Base-by-base conservation (phyloP, 1,284 basidiomycete genomes). In the Ustilago shanxiensis region DNA sequence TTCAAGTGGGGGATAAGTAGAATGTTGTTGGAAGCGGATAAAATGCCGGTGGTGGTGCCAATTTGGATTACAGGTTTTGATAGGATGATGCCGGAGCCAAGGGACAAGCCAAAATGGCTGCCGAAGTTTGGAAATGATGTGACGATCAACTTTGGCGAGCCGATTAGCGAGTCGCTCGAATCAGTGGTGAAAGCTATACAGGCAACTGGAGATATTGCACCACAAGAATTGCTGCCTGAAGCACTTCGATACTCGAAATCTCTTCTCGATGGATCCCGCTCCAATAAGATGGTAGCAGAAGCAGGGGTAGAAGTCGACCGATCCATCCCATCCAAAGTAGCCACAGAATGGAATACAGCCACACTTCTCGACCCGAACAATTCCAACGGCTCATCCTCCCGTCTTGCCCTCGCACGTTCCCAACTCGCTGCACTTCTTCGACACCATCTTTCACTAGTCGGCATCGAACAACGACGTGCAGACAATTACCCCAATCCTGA, bases 1-100 rank as follows among this genome's bases (percentile, higher is more conserved):
- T 98, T 99, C 87, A 97, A 97, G 88, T 99, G 96, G 97, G 97
- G 96, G 65, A 89, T 98, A 91, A 94, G 85, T 86, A 93, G 92
- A 28, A 66, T 79, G 58, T 41, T 79, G 26, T 72, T 81, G 54
- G 81, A 82, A 41, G 60, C 77, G 14, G 47, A 58, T 22, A 41
- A 24, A 6, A 20, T 57, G 33, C 95, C 96, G 0, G 87, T 91
- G n/a, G 91, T 98, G 63, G 91, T 98, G 64, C 96, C 96, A 1
- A 94, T 98, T 89, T 98, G 94, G 93, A 89, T 98, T 22, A 91
- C 92, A 5, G 94, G 91, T 5, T 82, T 86, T 24, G 84, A 86
- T 52, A 45, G 55, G 14, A 63, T 86, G 55, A 86, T 86, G 84
- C 84, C 84, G 1, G 82, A 86, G 31, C 83, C 82, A 1, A 62